These are phyloP conservation scores for Talaromyces thailandensis DNA, from an alignment of 495 filamentous ascomycete species.

Conservation along the genomic window DNA sequence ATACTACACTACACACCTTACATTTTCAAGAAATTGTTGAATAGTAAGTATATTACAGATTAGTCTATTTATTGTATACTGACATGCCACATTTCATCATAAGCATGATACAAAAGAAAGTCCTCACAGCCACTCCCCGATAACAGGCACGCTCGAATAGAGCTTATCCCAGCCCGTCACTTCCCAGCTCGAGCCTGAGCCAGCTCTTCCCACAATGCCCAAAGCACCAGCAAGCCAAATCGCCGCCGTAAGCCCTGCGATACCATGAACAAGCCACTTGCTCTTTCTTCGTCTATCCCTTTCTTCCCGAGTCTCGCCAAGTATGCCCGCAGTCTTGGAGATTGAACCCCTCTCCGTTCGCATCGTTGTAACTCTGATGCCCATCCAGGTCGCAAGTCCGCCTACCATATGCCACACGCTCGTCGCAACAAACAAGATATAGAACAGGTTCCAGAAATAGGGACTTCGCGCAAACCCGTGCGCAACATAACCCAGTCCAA, in stretches of 20 bases:
- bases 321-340: slow-evolving; percentile 28
- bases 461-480: slow-evolving; percentile 72
- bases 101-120: neutral
- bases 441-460: slow-evolving; percentile 55
- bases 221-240: slow-evolving; percentile 77
- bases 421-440: slow-evolving; percentile 54
- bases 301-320: slow-evolving; percentile 28
- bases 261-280: slow-evolving; percentile 60
- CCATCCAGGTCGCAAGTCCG: slow-evolving; percentile 71
- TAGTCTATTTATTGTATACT: neutral
- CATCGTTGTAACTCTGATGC: slow-evolving; percentile 34
- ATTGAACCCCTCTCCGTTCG: slow-evolving; percentile 19
- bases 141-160: slow-evolving; percentile 44
- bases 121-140: slow-evolving; percentile 40
- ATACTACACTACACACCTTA: neutral
- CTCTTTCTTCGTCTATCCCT: slow-evolving; percentile 43
- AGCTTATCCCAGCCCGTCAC: slow-evolving; percentile 68
- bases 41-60: neutral
- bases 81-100: neutral
- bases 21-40: neutral
- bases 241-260: slow-evolving; percentile 44
- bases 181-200: slow-evolving; percentile 64
- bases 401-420: slow-evolving; percentile 75
- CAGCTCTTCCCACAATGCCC: slow-evolving; percentile 67
- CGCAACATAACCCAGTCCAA: slow-evolving; percentile 73